Conservation (phyloP, 225 moss, liverwort and hornwort species). For the Asterella californica region DNA sequence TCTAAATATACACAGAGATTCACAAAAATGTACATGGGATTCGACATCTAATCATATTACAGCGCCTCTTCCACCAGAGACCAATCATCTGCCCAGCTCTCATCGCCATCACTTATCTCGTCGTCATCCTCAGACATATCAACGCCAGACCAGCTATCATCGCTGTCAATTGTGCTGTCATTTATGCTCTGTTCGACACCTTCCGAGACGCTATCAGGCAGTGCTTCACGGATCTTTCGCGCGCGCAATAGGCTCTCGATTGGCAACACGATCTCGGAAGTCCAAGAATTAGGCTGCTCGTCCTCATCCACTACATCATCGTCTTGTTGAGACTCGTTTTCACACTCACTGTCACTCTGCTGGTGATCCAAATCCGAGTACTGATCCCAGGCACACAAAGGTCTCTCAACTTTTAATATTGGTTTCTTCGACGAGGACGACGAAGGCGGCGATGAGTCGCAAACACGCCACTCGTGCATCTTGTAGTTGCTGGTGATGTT, state of each 20-base stretch:
- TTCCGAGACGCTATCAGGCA: constrained; percentile 6
- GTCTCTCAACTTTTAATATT: constrained; percentile 23
- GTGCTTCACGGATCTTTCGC: constrained; percentile 15
- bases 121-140: constrained; percentile 33
- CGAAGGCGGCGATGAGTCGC: constrained; percentile 27
- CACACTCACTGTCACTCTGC: constrained; percentile 19
- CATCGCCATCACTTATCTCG: constrained; percentile 15
- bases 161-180: constrained; percentile 25
- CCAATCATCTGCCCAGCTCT: constrained; percentile 34
- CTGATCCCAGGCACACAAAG: constrained; percentile 22
- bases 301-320: neutral
- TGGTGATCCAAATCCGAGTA: constrained; percentile 14
- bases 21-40: constrained; percentile 13
- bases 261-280: constrained; percentile 27
- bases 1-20: constrained; percentile 14
- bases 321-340: constrained; percentile 13
- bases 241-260: constrained; percentile 34
- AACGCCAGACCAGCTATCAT: constrained; percentile 37
- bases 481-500: constrained; percentile 33
- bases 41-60: constrained; percentile 11
- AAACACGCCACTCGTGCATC: constrained; percentile 35
- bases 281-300: constrained; percentile 14
- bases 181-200: neutral
- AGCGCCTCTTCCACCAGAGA: constrained; percentile 31
- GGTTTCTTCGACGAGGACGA: constrained; percentile 25